Conservation (phyloP, 495 filamentous ascomycete genomes). For the Rusavskia elegans region DNA sequence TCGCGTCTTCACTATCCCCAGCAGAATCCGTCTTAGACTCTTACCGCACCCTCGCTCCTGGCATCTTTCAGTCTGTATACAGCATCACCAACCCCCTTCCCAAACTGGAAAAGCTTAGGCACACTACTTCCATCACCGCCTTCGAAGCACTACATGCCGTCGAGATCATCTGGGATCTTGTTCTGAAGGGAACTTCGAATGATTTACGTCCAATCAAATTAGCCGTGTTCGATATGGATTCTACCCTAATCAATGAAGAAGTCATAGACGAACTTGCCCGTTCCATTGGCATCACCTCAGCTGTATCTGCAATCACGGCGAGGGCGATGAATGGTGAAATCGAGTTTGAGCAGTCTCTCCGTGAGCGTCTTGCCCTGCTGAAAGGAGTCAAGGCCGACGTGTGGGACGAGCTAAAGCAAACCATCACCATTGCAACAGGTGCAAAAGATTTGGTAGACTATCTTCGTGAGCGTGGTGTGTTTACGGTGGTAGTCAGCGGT, state of each 20-base stretch:
- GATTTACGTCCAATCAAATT: slow-evolving; percentile 30
- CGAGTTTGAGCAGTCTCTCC: slow-evolving; percentile 75
- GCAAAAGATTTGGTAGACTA: slow-evolving; percentile 55
- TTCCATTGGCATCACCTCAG: slow-evolving; percentile 53
- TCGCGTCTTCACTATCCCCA: not conserved
- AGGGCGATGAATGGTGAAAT: slow-evolving; percentile 93
- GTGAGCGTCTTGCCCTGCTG: slow-evolving; percentile 61
- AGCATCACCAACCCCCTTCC: slow-evolving; percentile 14
- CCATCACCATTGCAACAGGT: slow-evolving; percentile 67
- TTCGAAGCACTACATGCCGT: slow-evolving; percentile 57
- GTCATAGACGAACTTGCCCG: slow-evolving; percentile 89
- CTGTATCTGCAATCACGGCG: slow-evolving; percentile 67
- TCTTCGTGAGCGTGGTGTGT: slow-evolving; percentile 61
- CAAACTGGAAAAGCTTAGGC: slow-evolving; percentile 12
- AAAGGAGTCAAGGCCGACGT: slow-evolving; percentile 65
- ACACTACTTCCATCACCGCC: slow-evolving; percentile 31
- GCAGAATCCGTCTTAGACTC: not conserved
- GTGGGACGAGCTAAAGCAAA: slow-evolving; percentile 58
- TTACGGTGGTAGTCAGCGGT: slow-evolving; percentile 78
- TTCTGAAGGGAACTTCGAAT: slow-evolving; percentile 55
- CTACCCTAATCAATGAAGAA: slow-evolving; percentile 88
- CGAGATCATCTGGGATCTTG: slow-evolving; percentile 68
- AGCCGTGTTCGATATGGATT: slow-evolving; percentile 96
- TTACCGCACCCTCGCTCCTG: not conserved
- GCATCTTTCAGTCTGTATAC: slow-evolving; percentile 4